Percentiles rank a stretch among this genome's conserved stretches.
Evolutionary conservation across 1,284 basidiomycete species (phyloP).

Genomic region (Sphagnurus paluster): DNA sequence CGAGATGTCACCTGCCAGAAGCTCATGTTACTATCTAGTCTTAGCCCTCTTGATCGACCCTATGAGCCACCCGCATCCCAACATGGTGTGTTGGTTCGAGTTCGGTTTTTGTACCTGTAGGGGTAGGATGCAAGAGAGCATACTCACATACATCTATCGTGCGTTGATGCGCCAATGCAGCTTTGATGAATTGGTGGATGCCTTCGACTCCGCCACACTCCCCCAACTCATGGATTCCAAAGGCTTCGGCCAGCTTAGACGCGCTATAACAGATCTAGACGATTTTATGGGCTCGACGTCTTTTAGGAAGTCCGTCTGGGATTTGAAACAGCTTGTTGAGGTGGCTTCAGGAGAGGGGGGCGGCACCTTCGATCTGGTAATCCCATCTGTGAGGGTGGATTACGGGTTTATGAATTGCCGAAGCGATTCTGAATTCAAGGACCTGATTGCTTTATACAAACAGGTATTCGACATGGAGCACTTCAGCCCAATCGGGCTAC

Average conservation of each 20-base stretch:
- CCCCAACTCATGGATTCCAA: conserved; percentile 25
- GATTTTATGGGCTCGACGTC: conserved; percentile 25
- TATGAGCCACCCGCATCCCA: conserved; percentile 6
- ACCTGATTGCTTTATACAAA: conserved; percentile 32
- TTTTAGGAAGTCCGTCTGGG: conserved; percentile 36
- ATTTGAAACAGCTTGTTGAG: conserved; percentile 34
- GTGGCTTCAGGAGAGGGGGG: conserved; percentile 10
- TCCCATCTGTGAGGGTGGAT: conserved; percentile 26
- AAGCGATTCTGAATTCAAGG: conserved; percentile 22
- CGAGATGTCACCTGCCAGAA: background rate
- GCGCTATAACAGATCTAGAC: conserved; percentile 21
- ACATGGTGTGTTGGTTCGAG: conserved; percentile 18
- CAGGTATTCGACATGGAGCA: conserved; percentile 23
- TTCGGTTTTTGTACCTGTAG: conserved; percentile 33
- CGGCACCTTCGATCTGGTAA: background rate
- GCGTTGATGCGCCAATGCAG: conserved; percentile 27
- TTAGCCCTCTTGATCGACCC: background rate
- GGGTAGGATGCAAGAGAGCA: conserved; percentile 17
- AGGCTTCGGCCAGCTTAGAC: conserved; percentile 6
- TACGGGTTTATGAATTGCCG: conserved; percentile 41
- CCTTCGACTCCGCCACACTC: conserved; percentile 25
- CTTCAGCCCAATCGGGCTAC: conserved; percentile 32
- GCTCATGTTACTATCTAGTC: conserved; percentile 1
- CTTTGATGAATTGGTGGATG: conserved; percentile 33
- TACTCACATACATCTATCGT: conserved; percentile 21